phyloP scores from a whole-genome alignment of 2,329 filamentous ascomycete genomes.

The Penicillium griseofulvum region DNA sequence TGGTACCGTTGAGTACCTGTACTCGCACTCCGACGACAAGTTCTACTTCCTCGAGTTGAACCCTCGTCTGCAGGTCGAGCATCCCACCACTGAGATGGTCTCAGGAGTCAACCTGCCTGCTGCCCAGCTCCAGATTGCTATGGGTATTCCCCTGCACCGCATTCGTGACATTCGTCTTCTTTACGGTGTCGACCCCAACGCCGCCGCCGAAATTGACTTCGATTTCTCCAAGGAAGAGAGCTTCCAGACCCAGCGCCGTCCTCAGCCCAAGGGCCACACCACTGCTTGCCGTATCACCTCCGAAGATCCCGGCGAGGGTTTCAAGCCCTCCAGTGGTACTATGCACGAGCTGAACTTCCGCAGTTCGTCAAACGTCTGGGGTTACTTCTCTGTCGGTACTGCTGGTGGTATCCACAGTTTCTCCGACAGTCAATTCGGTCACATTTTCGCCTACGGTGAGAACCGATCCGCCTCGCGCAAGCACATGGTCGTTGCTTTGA shows the following conservation, averaged over 20 bases:
- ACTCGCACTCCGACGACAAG: slow-evolving; percentile 95
- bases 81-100: slow-evolving; percentile 99
- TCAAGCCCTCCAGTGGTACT: slow-evolving; percentile 98
- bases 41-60: slow-evolving; percentile 99
- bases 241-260: slow-evolving; percentile 78
- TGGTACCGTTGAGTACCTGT: slow-evolving; percentile 97
- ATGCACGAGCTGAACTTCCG: slow-evolving; percentile 99
- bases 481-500: slow-evolving; percentile 98
- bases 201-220: slow-evolving; percentile 86
- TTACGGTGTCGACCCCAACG: slow-evolving; percentile 91
- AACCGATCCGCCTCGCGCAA: slow-evolving; percentile 94
- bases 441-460: slow-evolving; percentile 98
- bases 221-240: slow-evolving; percentile 88
- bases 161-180: slow-evolving; percentile 94
- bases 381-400: slow-evolving; percentile 98
- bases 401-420: slow-evolving; percentile 98
- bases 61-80: slow-evolving; percentile 98
- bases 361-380: slow-evolving; percentile 98
- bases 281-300: slow-evolving; percentile 99
- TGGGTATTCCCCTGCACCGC: slow-evolving; percentile 94
- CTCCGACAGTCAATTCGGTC: slow-evolving; percentile 97
- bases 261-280: slow-evolving; percentile 91
- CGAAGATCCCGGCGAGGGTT: slow-evolving; percentile 96
- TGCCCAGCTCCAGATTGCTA: slow-evolving; percentile 96
- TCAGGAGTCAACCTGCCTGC: slow-evolving; percentile 95